Evolutionary conservation across 1,284 basidiomycete species (phyloP).

Genomic region (Pseudozyma tsukubaensis): DNA sequence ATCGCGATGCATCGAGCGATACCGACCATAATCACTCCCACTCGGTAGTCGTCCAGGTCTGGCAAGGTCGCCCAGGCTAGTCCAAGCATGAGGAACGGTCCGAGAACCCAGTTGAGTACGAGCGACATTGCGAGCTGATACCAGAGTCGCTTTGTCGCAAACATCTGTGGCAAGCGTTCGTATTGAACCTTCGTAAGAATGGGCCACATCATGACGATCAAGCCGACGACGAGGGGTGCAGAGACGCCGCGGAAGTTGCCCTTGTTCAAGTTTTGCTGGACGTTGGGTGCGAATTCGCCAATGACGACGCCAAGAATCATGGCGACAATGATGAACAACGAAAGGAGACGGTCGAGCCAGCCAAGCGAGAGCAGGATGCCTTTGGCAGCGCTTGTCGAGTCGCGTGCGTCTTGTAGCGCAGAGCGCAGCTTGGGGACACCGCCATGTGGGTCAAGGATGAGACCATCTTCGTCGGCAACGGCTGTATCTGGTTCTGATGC

Average conservation of each 20-base stretch:
- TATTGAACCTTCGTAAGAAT: conserved; percentile 79
- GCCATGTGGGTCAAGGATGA: conserved; percentile 44
- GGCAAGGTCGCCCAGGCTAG: conserved; percentile 87
- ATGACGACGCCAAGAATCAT: conserved; percentile 86
- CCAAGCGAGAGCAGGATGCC: conserved; percentile 66
- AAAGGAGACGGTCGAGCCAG: conserved; percentile 77
- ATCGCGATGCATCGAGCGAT: conserved; percentile 72
- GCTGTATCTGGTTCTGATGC: background rate
- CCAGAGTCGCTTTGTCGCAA: conserved; percentile 76
- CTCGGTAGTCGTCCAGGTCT: conserved; percentile 71
- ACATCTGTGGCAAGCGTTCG: conserved; percentile 76
- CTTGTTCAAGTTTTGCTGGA: conserved; percentile 51
- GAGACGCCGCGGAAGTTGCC: conserved; percentile 68
- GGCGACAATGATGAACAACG: conserved; percentile 78
- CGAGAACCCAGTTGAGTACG: conserved; percentile 83
- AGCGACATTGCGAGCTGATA: conserved; percentile 79
- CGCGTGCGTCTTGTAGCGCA: conserved; percentile 47
- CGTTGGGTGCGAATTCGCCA: conserved; percentile 71
- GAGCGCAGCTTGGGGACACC: conserved; percentile 48
- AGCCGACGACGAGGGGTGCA: conserved; percentile 59
- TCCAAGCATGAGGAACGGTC: conserved; percentile 81
- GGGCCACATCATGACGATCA: conserved; percentile 92
- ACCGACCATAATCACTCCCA: conserved; percentile 75
- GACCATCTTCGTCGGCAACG: conserved; percentile 37
- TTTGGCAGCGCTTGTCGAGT: conserved; percentile 44